A percentile compares a stretch with the other conserved stretches of the same genome.
These are phyloP conservation scores for Anthracocystis walkeri DNA, from an alignment of 1,284 basidiomycete species.

Conservation along the genomic window DNA sequence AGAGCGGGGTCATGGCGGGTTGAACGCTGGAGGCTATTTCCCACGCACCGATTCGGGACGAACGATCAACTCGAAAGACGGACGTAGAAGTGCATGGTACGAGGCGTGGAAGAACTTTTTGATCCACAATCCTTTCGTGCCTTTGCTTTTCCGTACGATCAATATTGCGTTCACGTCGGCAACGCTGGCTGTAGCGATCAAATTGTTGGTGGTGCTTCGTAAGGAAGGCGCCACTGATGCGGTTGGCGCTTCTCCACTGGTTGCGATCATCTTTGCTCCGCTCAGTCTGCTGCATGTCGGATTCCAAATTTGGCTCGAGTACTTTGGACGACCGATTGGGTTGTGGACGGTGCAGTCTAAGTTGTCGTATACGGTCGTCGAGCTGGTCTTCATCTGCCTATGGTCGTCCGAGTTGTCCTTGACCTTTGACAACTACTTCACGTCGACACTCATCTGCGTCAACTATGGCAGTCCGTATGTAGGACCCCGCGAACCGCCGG, in stretches of 20 bases:
- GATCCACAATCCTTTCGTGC: slow-evolving; percentile 68
- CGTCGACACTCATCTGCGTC: slow-evolving; percentile 80
- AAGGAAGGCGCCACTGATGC: slow-evolving; percentile 75
- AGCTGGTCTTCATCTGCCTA: slow-evolving; percentile 85
- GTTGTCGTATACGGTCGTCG: slow-evolving; percentile 64
- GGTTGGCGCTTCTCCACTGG: slow-evolving; percentile 82
- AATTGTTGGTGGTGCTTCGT: slow-evolving; percentile 77
- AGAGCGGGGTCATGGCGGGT: slow-evolving; percentile 40
- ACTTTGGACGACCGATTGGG: slow-evolving; percentile 88
- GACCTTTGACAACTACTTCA: slow-evolving; percentile 90
- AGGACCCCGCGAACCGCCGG: slow-evolving; percentile 73
- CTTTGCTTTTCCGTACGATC: slow-evolving; percentile 82
- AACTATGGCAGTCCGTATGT: slow-evolving; percentile 70
- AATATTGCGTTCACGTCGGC: slow-evolving; percentile 85
- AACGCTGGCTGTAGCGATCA: slow-evolving; percentile 82
- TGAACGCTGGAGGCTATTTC: slow-evolving; percentile 53
- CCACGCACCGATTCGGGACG: slow-evolving; percentile 52
- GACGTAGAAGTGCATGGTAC: slow-evolving; percentile 27
- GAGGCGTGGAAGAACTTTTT: slow-evolving; percentile 62
- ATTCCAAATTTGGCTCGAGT: slow-evolving; percentile 74
- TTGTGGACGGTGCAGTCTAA: slow-evolving; percentile 76
- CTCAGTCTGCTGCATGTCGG: slow-evolving; percentile 87
- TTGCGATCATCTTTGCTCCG: slow-evolving; percentile 87
- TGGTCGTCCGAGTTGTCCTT: slow-evolving; percentile 91
- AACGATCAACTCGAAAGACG: slow-evolving; percentile 29